Evolutionary conservation across 129 eudicot genomes (phyloP).

Genomic region (Flaveria linearis): DNA sequence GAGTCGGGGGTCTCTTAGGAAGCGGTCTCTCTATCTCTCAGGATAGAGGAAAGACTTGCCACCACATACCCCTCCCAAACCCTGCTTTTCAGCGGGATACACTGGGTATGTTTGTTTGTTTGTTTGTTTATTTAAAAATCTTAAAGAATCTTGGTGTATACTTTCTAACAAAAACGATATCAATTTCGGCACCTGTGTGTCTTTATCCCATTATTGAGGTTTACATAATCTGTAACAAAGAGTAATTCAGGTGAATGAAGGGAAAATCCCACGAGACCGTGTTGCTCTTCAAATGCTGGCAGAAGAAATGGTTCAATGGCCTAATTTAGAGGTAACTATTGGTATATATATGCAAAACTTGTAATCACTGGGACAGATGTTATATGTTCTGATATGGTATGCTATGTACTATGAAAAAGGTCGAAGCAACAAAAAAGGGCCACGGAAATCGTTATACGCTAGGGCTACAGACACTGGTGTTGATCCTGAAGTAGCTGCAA

Average conservation of each 20-base stretch:
- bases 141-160: background rate
- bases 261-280: constrained; percentile 73
- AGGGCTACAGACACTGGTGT: too few relatives aligned
- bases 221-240: background rate
- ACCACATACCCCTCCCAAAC: too few relatives aligned
- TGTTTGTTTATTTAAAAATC: background rate
- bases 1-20: too few relatives aligned
- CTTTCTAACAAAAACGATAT: background rate
- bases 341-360: constrained; percentile 1
- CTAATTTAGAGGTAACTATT: constrained; percentile 74
- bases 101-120: too few relatives aligned
- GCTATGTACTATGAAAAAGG: constrained; percentile 43
- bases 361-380: background rate
- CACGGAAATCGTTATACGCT: constrained; percentile 64
- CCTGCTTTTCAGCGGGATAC: too few relatives aligned
- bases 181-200: background rate
- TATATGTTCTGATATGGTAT: background rate
- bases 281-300: constrained; percentile 75
- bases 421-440: constrained; percentile 52
- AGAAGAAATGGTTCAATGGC: constrained; percentile 92
- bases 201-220: background rate
- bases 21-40: too few relatives aligned
- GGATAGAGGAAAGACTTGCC: too few relatives aligned
- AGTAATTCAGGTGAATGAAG: constrained; percentile 66
- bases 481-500: too few relatives aligned